Conservation (phyloP, 2,329 filamentous ascomycete species). For the Cladosporium sp. region DNA sequence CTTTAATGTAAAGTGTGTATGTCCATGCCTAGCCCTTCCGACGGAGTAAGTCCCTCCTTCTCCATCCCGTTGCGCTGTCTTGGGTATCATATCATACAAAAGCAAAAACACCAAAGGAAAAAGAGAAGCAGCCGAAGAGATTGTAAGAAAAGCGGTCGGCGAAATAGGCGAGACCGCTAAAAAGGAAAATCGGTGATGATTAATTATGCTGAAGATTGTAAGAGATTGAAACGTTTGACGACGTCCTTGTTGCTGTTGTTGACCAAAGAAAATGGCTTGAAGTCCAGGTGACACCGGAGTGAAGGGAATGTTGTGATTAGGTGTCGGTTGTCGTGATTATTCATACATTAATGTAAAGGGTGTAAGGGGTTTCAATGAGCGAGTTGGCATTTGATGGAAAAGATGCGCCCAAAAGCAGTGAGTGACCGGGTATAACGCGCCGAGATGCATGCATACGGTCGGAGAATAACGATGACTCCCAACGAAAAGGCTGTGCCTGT, state of each 20-base stretch:
- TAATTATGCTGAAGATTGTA: slow-evolving; percentile 2
- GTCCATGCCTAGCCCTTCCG: not conserved
- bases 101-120: not conserved
- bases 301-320: not conserved
- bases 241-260: not conserved
- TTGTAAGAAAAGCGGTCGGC: slow-evolving; percentile 10
- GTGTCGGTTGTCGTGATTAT: slow-evolving; percentile 1
- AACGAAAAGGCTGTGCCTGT: not conserved
- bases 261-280: not conserved
- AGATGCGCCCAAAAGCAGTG: not conserved
- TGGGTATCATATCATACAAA: slow-evolving; percentile 18
- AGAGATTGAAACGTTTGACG: not conserved
- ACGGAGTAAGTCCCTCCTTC: not conserved
- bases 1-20: slow-evolving; percentile 5
- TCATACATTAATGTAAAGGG: slow-evolving; percentile 9
- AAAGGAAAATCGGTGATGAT: not conserved
- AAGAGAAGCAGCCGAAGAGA: not conserved
- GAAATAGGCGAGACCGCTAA: not conserved
- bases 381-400: not conserved
- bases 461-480: not conserved
- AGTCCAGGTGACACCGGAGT: not conserved
- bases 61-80: slow-evolving; percentile 9
- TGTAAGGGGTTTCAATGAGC: not conserved
- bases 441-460: slow-evolving; percentile 5
- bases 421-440: slow-evolving; percentile 9